These are phyloP conservation scores for Diaporthe aspalathi DNA, from an alignment of 2,329 filamentous ascomycete species.

Conservation along the genomic window DNA sequence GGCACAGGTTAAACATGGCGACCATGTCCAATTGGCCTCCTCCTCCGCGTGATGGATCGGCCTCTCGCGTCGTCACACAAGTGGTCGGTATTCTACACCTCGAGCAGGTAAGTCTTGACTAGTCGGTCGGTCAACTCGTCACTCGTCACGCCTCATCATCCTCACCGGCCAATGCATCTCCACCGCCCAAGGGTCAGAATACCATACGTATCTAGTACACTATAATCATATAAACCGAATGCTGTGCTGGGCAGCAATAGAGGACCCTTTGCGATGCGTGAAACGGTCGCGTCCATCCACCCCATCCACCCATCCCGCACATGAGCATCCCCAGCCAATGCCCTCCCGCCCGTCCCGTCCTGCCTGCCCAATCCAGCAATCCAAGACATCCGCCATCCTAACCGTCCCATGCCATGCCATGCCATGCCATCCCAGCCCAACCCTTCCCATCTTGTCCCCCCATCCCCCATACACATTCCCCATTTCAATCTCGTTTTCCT, in stretches of 20 bases:
- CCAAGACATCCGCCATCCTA: not conserved
- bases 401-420: not conserved
- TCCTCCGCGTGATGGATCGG: slow-evolving; percentile 33
- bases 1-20: slow-evolving; percentile 32
- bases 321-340: not conserved
- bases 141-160: slow-evolving; percentile 3
- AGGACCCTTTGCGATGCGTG: not conserved
- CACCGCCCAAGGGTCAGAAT: not conserved
- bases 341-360: slow-evolving; percentile 1
- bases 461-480: not conserved
- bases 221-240: no score
- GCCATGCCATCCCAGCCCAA: no score
- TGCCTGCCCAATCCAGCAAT: slow-evolving; percentile 13
- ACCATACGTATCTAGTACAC: no score
- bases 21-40: slow-evolving; percentile 33
- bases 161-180: not conserved
- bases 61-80: slow-evolving; percentile 7
- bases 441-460: not conserved
- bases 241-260: no score
- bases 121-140: no score
- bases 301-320: not conserved
- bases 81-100: not conserved
- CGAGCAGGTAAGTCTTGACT: not conserved
- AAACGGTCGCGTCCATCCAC: not conserved
- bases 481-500: slow-evolving; percentile 26